Evolutionary conservation across 2,329 filamentous ascomycete species (phyloP).

Genomic region (Pyricularia sp.): DNA sequence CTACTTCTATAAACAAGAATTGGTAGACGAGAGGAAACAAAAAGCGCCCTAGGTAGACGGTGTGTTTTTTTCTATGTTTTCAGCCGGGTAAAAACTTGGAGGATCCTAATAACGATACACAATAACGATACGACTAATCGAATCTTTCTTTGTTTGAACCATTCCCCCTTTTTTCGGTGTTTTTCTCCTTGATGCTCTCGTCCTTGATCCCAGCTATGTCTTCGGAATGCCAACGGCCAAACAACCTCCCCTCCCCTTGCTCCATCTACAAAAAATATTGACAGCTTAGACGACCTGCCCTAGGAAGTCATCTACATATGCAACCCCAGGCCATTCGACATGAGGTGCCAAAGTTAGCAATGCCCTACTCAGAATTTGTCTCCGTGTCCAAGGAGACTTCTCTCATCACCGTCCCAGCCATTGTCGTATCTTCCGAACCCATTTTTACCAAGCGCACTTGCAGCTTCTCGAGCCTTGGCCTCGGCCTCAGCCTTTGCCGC

Average conservation of each 20-base stretch:
- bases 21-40: neutral
- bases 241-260: neutral
- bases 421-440: neutral
- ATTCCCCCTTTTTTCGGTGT: neutral
- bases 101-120: neutral
- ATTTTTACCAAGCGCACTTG: neutral
- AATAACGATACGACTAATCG: neutral
- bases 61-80: neutral
- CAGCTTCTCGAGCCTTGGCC: neutral
- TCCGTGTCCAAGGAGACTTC: neutral
- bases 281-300: neutral
- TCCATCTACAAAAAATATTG: neutral
- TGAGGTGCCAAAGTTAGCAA: neutral
- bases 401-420: neutral
- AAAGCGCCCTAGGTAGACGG: neutral
- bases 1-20: neutral
- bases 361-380: neutral
- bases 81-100: neutral
- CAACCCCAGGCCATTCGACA: neutral
- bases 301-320: neutral
- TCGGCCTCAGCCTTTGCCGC: neutral
- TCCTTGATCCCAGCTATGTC: neutral
- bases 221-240: neutral
- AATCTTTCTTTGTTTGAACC: neutral
- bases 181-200: neutral